Evolutionary conservation across 1,284 basidiomycete species (phyloP).

Genomic region (Moniliella sp.): DNA sequence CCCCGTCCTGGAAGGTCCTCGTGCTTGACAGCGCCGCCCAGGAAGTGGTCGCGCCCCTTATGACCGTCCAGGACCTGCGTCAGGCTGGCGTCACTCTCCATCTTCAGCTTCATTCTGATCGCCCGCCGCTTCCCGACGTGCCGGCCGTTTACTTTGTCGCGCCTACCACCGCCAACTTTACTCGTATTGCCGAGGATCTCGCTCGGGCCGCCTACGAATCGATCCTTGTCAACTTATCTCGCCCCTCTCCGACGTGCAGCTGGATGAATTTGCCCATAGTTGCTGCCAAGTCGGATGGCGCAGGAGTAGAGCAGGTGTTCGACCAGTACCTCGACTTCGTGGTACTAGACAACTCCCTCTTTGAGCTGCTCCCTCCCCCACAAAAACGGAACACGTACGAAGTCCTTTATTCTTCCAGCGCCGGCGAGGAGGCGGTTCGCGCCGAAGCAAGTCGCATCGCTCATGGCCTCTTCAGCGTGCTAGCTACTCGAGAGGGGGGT

Average conservation of each 20-base stretch:
- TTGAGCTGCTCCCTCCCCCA: constrained; percentile 69
- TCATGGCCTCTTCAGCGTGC: constrained; percentile 67
- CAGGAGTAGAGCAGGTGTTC: constrained; percentile 35
- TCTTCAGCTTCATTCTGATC: constrained; percentile 63
- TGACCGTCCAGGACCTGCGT: constrained; percentile 83
- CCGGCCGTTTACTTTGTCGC: constrained; percentile 92
- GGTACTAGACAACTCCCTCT: constrained; percentile 75
- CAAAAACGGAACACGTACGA: no score
- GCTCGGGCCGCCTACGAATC: not conserved
- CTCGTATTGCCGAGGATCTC: constrained; percentile 38
- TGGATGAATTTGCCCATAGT: constrained; percentile 94
- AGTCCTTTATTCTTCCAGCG: constrained; percentile 73
- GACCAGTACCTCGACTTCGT: constrained; percentile 86
- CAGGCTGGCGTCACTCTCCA: constrained; percentile 91
- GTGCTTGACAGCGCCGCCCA: constrained; percentile 85
- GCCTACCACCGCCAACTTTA: constrained; percentile 65
- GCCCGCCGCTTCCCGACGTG: constrained; percentile 77
- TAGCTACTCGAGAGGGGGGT: constrained; percentile 85
- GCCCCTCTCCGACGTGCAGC: constrained; percentile 53
- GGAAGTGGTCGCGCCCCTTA: constrained; percentile 77
- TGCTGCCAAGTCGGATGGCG: constrained; percentile 43
- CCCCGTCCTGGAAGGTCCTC: constrained; percentile 86
- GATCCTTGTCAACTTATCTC: not conserved
- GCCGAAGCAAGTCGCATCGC: constrained; percentile 79
- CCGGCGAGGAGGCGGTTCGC: constrained; percentile 74